Percentiles rank a stretch among this genome's conserved stretches.
Conservation (phyloP, 495 filamentous ascomycete genomes). For the Lasiosphaeria ovina region DNA sequence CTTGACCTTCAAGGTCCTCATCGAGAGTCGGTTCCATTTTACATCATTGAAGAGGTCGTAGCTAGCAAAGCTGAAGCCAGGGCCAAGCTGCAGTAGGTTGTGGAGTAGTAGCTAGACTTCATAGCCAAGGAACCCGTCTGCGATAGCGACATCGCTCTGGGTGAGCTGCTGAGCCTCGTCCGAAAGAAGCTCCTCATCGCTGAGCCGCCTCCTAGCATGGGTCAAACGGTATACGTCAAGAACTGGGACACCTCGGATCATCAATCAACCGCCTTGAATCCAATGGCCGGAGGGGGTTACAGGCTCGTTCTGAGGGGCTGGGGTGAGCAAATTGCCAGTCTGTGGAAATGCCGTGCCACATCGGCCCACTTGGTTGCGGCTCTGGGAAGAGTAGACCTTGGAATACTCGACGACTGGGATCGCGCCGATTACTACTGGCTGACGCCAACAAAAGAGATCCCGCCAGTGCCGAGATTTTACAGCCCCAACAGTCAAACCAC, state of each 20-base stretch:
- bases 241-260: neutral
- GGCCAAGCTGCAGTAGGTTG: conserved; percentile 8
- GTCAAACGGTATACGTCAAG: conserved; percentile 1
- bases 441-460: too few relatives aligned
- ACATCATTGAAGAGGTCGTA: neutral
- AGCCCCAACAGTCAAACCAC: too few relatives aligned
- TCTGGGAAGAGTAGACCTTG: neutral
- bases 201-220: conserved; percentile 6
- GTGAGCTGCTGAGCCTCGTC: conserved; percentile 21
- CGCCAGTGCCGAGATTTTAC: too few relatives aligned
- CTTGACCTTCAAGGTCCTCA: conserved; percentile 10
- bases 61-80: neutral
- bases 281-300: neutral
- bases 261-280: neutral
- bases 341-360: neutral
- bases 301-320: neutral
- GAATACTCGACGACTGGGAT: neutral
- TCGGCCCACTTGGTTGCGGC: neutral
- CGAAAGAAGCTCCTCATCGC: conserved; percentile 22
- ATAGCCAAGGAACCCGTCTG: conserved; percentile 19
- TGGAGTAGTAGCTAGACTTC: conserved; percentile 11
- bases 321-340: neutral
- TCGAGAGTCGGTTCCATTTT: conserved; percentile 7
- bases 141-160: conserved; percentile 14
- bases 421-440: neutral